phyloP scores from a whole-genome alignment of 2,329 filamentous ascomycete genomes.

The Xylariaceae sp. region DNA sequence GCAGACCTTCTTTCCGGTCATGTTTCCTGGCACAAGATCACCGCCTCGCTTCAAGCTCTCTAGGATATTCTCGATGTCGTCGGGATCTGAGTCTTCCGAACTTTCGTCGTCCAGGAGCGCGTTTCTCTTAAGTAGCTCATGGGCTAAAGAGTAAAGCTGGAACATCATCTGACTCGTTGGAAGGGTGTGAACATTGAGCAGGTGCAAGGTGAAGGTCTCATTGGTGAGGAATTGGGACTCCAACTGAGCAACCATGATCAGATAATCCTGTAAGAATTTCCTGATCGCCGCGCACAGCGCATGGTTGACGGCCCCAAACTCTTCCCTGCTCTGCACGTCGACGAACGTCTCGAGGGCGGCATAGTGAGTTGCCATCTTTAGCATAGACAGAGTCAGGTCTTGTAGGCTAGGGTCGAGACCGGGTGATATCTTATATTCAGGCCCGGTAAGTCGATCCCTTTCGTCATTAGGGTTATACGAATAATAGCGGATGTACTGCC shows the following conservation, averaged over 20 bases:
- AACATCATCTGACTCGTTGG: constrained; percentile 89
- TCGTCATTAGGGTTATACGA: constrained; percentile 83
- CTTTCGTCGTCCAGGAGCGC: constrained; percentile 81
- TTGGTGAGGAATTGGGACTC: constrained; percentile 93
- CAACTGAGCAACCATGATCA: constrained; percentile 88
- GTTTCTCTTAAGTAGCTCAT: constrained; percentile 87
- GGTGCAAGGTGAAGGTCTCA: constrained; percentile 85
- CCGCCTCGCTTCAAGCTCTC: constrained; percentile 87
- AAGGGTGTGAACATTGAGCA: constrained; percentile 88
- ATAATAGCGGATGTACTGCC: constrained; percentile 92
- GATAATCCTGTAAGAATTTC: constrained; percentile 88
- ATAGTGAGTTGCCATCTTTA: constrained; percentile 94
- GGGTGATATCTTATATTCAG: constrained; percentile 75
- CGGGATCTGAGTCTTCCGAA: constrained; percentile 71
- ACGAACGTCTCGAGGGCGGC: constrained; percentile 89
- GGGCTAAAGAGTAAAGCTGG: constrained; percentile 84
- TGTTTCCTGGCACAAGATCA: constrained; percentile 75
- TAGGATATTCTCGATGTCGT: constrained; percentile 90
- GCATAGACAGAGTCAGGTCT: constrained; percentile 84
- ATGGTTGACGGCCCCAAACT: constrained; percentile 94
- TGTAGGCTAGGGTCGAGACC: constrained; percentile 90
- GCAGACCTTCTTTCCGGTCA: constrained; percentile 87
- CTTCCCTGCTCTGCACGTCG: constrained; percentile 88
- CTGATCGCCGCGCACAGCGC: constrained; percentile 94
- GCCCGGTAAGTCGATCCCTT: constrained; percentile 83